Percentiles rank a stretch among this genome's conserved stretches.
Evolutionary conservation across 1,284 basidiomycete genomes (phyloP).

Genomic region (Cystobasidium slooffiae): DNA sequence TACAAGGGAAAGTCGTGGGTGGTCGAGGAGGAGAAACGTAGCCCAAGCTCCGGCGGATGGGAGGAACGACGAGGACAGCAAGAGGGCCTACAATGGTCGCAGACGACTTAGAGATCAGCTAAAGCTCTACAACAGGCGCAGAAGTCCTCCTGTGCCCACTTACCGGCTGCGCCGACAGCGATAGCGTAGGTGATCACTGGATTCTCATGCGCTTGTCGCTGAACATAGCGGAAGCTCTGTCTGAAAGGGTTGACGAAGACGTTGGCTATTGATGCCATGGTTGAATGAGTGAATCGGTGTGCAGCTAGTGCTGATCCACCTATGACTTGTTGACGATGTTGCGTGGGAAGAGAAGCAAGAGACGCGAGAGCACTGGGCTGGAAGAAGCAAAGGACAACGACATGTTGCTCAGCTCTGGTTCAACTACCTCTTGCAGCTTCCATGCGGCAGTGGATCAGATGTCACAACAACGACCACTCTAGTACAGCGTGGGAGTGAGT

Average conservation of each 20-base stretch:
- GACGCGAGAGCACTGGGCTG: too few relatives aligned
- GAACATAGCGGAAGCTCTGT: slow-evolving; percentile 57
- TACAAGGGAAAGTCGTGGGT: slow-evolving; percentile 84
- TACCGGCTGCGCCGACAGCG: slow-evolving; percentile 65
- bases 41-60: slow-evolving; percentile 72
- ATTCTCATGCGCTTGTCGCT: slow-evolving; percentile 85
- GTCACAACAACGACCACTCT: too few relatives aligned
- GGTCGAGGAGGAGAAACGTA: slow-evolving; percentile 74
- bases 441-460: too few relatives aligned
- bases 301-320: background rate
- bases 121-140: background rate
- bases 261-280: slow-evolving; percentile 31
- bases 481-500: too few relatives aligned
- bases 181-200: slow-evolving; percentile 90
- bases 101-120: background rate
- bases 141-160: slow-evolving; percentile 19
- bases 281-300: background rate
- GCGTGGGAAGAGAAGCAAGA: too few relatives aligned
- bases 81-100: slow-evolving; percentile 67
- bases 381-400: too few relatives aligned
- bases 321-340: too few relatives aligned
- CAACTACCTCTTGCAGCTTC: too few relatives aligned
- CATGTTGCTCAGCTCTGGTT: too few relatives aligned
- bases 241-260: slow-evolving; percentile 34
- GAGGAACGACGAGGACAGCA: slow-evolving; percentile 75